Evolutionary conservation across 805 yeast genomes (phyloP), one percentile per base, ranked within the genome.

Genomic region (Candida yuanshanica): DNA sequence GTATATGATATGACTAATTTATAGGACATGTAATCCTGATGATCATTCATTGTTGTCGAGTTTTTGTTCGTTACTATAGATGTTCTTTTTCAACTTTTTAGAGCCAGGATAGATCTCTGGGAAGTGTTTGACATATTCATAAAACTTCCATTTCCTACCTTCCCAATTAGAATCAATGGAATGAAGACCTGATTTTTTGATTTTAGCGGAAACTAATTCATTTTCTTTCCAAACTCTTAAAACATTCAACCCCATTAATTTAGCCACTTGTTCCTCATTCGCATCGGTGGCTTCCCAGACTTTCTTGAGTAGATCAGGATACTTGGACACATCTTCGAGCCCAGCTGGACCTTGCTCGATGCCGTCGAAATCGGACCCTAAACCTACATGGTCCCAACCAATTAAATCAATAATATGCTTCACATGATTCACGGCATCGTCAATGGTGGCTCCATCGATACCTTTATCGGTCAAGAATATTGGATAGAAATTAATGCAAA

Each of bases 321-420:
- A 75, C 49, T 74, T 75, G 11, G 78, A 71, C 1, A 72, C 78
- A 48, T 75, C 77, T 50, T 74, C 78, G n/a, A 75, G 53, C 0
- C 78, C 79, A 14, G 44, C 50, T 6, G 79, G 79, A 4, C 70
- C 75, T 6, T 42, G 52, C 16, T 71, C 70, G 38, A 73, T 73
- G 12, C 79, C 79, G 50, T 74, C 79, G 47, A 72, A 74, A 52
- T 74, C 80, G 4, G 72, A 64, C 1, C 79, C 79, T 5, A 72
- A 56, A 0, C 74, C 75, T 34, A 73, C 75, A 49, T 69, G 71
- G 20, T 69, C 72, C 77, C 75, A 73, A 2, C 78, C 78, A 20
- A 71, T 65, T 7, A 66, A 47, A 14, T 68, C 53, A 22, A 69
- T 68, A 22, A 72, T 58, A 47, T 74, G 64, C 33, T 60, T 45